Evolutionary conservation across 2,329 filamentous ascomycete genomes (phyloP), one percentile per base, ranked within the genome.

Genomic region (Plectosphaerella sp.): DNA sequence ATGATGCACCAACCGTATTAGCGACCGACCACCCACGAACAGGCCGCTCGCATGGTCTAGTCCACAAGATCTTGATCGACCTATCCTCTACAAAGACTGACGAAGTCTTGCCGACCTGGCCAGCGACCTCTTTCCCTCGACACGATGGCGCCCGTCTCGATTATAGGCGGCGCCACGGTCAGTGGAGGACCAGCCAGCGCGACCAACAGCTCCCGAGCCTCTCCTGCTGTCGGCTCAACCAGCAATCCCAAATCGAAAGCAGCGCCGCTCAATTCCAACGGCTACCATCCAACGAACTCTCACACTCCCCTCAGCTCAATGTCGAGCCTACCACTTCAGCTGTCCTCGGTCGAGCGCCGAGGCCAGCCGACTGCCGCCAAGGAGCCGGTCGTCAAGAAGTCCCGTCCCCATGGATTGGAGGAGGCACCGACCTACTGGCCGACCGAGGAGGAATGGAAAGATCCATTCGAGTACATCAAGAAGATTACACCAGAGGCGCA

Each of bases 351-450:
- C 55, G 94, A 97, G 75, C 87, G 93, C 64, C 87, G 91, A 69
- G 92, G 91, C 49, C 88, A 94, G 61, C 83, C 89, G 22, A 90
- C 83, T 28, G 84, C 87, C 49, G 84, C 84, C 60, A 84, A 87
- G 63, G 90, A 96, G 65, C 80, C 86, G 6, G 78, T 80, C n/a
- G 89, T 90, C 68, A 86, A 87, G 67, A 86, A 87, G 66, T 84
- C 82, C 60, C 83, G 94, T 49, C 89, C 89, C 37, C 91, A 96
- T 70, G 91, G 86, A 43, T 79, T 99, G 42, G 82, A 88, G 58
- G 93, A 97, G 66, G 93, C 94, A 25, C 93, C 93, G 2, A 94
- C 91, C 5, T 99, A 91, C 68, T 80, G 85, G 58, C 94, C 94
- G 33, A 96, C 90, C 0, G 86, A 91, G 60, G 92, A 97, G 61